A percentile compares a stretch with the other conserved stretches of the same genome.
These are phyloP conservation scores for Graphium sp. DNA, from an alignment of 2,329 filamentous ascomycete species.

Conservation along the genomic window DNA sequence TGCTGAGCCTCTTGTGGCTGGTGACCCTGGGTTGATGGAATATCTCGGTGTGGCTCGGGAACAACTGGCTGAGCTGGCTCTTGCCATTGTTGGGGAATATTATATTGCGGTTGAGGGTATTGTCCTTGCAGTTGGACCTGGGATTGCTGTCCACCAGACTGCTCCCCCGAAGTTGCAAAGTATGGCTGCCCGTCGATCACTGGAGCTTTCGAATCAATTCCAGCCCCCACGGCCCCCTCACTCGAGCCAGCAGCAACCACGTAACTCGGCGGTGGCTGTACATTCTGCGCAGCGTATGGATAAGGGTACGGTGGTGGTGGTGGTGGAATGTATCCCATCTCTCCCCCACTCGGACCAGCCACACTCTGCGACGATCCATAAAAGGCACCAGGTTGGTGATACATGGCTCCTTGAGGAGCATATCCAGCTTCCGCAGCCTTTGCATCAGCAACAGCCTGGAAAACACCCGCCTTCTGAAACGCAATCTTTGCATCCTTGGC, in stretches of 20 bases:
- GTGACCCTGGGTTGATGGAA: too few relatives aligned
- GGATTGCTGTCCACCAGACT: too few relatives aligned
- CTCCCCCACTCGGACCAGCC: neutral
- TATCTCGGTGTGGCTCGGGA: too few relatives aligned
- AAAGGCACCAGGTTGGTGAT: slow-evolving; percentile 5
- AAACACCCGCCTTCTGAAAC: slow-evolving; percentile 14
- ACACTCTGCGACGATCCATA: neutral
- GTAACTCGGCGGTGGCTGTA: slow-evolving; percentile 5
- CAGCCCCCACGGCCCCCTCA: too few relatives aligned
- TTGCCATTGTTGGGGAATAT: too few relatives aligned
- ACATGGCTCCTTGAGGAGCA: slow-evolving; percentile 6
- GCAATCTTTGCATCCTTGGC: slow-evolving; percentile 17
- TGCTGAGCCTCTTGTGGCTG: too few relatives aligned
- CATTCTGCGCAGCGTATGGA: slow-evolving; percentile 2
- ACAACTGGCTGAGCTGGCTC: too few relatives aligned
- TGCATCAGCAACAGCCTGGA: slow-evolving; percentile 12
- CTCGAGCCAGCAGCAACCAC: neutral
- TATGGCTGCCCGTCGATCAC: too few relatives aligned
- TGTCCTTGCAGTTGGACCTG: too few relatives aligned
- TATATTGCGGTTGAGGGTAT: too few relatives aligned
- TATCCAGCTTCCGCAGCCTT: slow-evolving; percentile 12
- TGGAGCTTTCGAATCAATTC: too few relatives aligned
- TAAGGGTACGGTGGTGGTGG: slow-evolving; percentile 1
- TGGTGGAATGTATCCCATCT: neutral
- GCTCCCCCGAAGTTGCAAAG: too few relatives aligned